Evolutionary conservation across 805 yeast species (phyloP), one percentile per base, ranked within the genome.

Genomic region (Kodamaea laetipori): DNA sequence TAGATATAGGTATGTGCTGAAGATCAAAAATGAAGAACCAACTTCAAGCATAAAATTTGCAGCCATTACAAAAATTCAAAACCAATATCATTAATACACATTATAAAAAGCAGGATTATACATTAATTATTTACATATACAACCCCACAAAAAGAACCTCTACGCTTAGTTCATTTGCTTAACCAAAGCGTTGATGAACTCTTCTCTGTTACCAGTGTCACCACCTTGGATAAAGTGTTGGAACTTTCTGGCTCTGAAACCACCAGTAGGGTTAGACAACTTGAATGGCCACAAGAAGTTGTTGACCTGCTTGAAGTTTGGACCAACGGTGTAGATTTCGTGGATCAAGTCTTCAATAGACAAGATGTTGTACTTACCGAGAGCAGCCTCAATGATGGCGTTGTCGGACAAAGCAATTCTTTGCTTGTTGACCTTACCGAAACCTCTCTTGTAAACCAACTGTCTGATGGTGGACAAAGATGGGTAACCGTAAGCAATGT

Each of bases 251-350:
- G 86, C 86, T 81, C 95, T 92, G 96, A 95, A 89, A 76, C 96
- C 96, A 78, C 96, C 96, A 74, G 81, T 81, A 76, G 96, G 96
- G 84, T 86, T 87, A 64, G 96, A 87, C 73, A 89, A 82, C 80
- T 86, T 82, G 92, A 89, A 89, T 79, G 96, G 96, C 95, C 95
- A 88, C 77, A 89, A 81, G 83, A 89, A 89, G 95, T 88, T 89
- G 90, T 86, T 87, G 66, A 87, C 96, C 81, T 89, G 96, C 81
- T 89, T 89, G 90, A 89, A 89, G 90, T 89, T 89, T 75, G 96
- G 96, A 76, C 96, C 96, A 72, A 88, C 96, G 57, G 95, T 82
- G 87, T 78, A 84, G 66, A 89, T 84, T 81, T 89, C 96, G 84
- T 89, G 96, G 77, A 89, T 86, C 78, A 89, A 82, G 74, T 89